Evolutionary conservation across 352 stramenopile genomes (phyloP).

Genomic region (Globisporangium parvum): DNA sequence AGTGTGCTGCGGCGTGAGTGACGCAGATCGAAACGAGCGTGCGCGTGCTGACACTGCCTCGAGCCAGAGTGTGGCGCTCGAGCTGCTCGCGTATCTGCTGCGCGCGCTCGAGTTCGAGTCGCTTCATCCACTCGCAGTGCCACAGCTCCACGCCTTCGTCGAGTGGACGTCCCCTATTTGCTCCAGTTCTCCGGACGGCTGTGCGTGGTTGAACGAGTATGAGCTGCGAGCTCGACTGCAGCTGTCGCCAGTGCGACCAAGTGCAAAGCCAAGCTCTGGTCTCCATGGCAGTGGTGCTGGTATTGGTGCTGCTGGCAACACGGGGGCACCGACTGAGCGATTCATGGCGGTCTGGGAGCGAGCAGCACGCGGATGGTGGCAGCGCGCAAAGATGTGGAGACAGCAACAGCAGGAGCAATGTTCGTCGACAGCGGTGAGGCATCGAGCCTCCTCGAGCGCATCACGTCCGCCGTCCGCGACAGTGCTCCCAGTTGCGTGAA

Average conservation of each 20-base stretch:
- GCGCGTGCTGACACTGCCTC: no score
- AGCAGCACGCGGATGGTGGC: no score
- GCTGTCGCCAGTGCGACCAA: background rate
- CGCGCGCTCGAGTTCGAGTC: background rate
- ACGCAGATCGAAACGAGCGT: no score
- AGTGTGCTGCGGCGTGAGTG: no score
- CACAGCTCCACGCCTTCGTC: slow-evolving; percentile 9
- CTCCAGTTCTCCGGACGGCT: no score
- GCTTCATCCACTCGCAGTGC: slow-evolving; percentile 3
- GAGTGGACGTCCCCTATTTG: slow-evolving; percentile 5
- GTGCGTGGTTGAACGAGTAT: background rate
- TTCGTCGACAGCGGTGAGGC: background rate
- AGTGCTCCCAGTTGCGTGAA: background rate
- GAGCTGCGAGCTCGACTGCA: background rate
- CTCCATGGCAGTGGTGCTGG: no score
- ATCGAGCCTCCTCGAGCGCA: background rate
- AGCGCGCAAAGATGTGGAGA: no score
- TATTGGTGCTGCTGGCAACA: no score
- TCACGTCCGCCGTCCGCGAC: background rate
- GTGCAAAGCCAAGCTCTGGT: no score
- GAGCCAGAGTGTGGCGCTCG: background rate
- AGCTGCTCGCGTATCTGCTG: slow-evolving; percentile 8
- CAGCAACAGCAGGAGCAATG: no score
- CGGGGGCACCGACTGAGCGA: no score
- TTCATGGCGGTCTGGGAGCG: no score